Conservation (phyloP, 352 stramenopile genomes). For the Globisporangium canariense region DNA sequence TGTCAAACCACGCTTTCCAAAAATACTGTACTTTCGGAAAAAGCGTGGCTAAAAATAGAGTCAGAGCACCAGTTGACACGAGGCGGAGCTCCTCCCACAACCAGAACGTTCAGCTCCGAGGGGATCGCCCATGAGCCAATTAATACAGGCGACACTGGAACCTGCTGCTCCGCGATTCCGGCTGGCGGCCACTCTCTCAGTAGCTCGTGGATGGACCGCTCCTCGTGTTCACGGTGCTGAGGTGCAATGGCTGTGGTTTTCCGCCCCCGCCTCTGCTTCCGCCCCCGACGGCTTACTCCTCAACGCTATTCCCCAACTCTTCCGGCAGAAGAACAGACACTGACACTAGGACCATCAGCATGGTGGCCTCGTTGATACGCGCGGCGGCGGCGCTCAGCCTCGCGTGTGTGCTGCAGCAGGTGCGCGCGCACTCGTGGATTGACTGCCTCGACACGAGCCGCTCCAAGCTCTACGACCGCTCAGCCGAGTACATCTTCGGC, state of each 20-base stretch:
- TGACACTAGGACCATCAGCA: not conserved
- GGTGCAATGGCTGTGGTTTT: not conserved
- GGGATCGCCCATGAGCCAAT: not conserved
- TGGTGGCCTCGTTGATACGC: conserved; percentile 1
- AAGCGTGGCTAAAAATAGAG: conserved; percentile 8
- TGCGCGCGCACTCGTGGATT: conserved; percentile 65
- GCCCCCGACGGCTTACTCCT: not conserved
- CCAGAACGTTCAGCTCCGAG: not conserved
- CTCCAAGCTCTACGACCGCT: conserved; percentile 62
- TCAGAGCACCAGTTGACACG: conserved; percentile 1
- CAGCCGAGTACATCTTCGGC: conserved; percentile 61
- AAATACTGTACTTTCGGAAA: not conserved
- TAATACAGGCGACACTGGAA: not conserved
- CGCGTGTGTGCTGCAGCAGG: conserved; percentile 11
- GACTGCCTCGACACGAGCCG: conserved; percentile 71
- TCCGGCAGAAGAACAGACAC: not conserved
- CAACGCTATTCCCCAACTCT: conserved; percentile 6
- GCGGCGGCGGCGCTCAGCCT: conserved; percentile 5
- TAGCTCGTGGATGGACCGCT: not conserved
- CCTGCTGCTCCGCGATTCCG: conserved; percentile 14
- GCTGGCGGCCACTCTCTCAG: conserved; percentile 10
- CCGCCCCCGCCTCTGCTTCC: not conserved
- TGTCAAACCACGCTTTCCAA: not conserved
- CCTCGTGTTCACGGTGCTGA: not conserved
- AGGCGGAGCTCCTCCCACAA: not conserved